These are phyloP conservation scores for Sugiyamaella paludigena DNA, from an alignment of 1,139 yeast species.

Conservation along the genomic window DNA sequence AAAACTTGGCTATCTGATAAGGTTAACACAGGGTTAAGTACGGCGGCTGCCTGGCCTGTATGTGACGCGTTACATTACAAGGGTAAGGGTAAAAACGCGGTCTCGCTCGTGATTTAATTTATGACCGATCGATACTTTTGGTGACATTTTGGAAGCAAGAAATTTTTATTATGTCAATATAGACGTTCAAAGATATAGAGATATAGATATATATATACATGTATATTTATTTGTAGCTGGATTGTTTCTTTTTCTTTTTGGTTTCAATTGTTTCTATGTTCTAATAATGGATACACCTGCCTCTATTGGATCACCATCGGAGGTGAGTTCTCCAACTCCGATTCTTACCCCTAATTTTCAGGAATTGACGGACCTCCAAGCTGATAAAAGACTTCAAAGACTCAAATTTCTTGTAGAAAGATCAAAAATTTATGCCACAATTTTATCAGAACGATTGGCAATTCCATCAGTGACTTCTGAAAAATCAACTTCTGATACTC, in stretches of 20 bases:
- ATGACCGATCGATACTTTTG: too few species aligned
- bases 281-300: constrained; percentile 8
- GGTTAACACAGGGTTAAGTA: too few species aligned
- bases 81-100: too few species aligned
- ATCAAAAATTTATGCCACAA: constrained; percentile 79
- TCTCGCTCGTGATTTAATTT: too few species aligned
- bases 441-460: constrained; percentile 69
- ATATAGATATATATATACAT: too few species aligned
- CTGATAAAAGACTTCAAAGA: constrained; percentile 53
- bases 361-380: constrained; percentile 22
- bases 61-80: too few species aligned
- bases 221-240: too few species aligned
- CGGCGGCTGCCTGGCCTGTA: too few species aligned
- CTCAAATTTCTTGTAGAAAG: constrained; percentile 72
- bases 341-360: constrained; percentile 11
- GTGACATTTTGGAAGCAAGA: too few species aligned
- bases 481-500: constrained; percentile 36
- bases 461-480: constrained; percentile 30
- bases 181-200: too few species aligned
- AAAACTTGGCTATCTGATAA: too few species aligned
- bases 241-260: neutral
- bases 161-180: too few species aligned
- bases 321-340: constrained; percentile 11
- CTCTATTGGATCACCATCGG: constrained; percentile 11
- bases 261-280: neutral